Conservation (phyloP, 1,284 basidiomycete genomes). For the Ustilago hordei region DNA sequence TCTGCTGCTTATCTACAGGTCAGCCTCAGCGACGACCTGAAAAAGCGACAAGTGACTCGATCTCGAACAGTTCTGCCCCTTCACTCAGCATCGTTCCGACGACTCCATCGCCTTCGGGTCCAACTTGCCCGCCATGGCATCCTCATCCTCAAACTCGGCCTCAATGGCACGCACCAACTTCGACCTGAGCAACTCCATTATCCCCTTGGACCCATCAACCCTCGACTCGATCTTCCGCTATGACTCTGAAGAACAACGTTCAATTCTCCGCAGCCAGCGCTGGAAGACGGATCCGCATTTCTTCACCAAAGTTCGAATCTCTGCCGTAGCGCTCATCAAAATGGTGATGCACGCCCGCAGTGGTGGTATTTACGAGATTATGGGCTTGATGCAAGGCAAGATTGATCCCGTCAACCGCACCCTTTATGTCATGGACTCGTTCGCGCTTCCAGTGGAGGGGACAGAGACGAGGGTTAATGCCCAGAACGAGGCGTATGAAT, state of each 20-base stretch:
- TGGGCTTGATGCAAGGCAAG: slow-evolving; percentile 99
- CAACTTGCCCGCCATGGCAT: slow-evolving; percentile 5
- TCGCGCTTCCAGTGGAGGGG: slow-evolving; percentile 96
- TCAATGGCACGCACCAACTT: slow-evolving; percentile 82
- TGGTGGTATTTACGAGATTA: slow-evolving; percentile 96
- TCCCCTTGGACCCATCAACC: slow-evolving; percentile 46
- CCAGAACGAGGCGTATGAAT: slow-evolving; percentile 94
- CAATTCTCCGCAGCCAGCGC: slow-evolving; percentile 79
- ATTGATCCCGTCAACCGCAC: slow-evolving; percentile 86
- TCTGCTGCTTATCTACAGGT: not conserved
- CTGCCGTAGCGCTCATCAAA: slow-evolving; percentile 94
- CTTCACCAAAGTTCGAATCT: slow-evolving; percentile 94
- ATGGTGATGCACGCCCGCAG: slow-evolving; percentile 99
- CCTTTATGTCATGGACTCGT: slow-evolving; percentile 85
- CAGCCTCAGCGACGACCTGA: not conserved
- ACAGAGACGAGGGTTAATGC: slow-evolving; percentile 99
- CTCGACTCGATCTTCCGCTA: slow-evolving; percentile 72
- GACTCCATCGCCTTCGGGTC: not conserved
- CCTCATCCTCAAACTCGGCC: slow-evolving; percentile 16
- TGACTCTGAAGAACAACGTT: slow-evolving; percentile 79
- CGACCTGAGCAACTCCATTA: slow-evolving; percentile 82
- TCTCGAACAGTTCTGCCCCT: not conserved
- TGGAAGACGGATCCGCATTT: slow-evolving; percentile 92
- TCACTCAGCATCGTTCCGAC: not conserved
- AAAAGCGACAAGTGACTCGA: not conserved